Evolutionary conservation across 148 eudicot species (phyloP).

Genomic region (Pharnaceum exiguum): DNA sequence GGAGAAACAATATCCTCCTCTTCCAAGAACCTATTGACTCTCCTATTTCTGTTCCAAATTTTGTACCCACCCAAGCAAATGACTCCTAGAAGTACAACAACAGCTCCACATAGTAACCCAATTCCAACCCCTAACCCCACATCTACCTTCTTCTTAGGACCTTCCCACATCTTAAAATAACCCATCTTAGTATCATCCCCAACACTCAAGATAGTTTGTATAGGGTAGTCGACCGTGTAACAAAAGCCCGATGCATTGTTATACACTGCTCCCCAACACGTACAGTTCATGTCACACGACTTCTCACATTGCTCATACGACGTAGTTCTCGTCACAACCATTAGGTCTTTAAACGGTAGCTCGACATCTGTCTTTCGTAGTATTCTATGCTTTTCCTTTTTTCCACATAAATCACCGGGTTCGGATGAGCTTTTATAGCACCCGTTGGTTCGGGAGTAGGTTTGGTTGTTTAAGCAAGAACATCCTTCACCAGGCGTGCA

Average conservation of each 20-base stretch:
- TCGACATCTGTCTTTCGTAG: conserved; percentile 52
- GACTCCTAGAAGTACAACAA: conserved; percentile 35
- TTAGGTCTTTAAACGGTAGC: conserved; percentile 64
- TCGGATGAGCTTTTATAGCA: conserved; percentile 32
- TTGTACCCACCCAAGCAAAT: conserved; percentile 43
- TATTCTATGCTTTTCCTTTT: conserved; percentile 8
- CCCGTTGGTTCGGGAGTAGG: conserved; percentile 27
- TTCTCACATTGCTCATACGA: conserved; percentile 52
- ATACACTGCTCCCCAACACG: conserved; percentile 87
- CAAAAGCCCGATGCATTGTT: conserved; percentile 78
- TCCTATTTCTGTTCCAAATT: conserved; percentile 36
- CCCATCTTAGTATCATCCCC: conserved; percentile 71
- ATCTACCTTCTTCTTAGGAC: conserved; percentile 32
- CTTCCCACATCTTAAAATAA: conserved; percentile 72
- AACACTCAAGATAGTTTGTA: conserved; percentile 57
- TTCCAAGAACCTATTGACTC: conserved; percentile 36
- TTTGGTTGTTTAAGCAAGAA: conserved; percentile 56
- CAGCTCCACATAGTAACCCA: conserved; percentile 46
- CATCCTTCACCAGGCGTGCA: conserved; percentile 61
- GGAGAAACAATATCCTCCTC: conserved; percentile 42
- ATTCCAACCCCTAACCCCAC: conserved; percentile 37
- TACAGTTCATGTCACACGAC: conserved; percentile 55
- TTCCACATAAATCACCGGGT: conserved; percentile 39
- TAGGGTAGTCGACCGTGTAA: conserved; percentile 72
- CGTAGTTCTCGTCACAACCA: conserved; percentile 33